Conservation (phyloP, 2,329 filamentous ascomycete species). For the Didymella exigua region DNA sequence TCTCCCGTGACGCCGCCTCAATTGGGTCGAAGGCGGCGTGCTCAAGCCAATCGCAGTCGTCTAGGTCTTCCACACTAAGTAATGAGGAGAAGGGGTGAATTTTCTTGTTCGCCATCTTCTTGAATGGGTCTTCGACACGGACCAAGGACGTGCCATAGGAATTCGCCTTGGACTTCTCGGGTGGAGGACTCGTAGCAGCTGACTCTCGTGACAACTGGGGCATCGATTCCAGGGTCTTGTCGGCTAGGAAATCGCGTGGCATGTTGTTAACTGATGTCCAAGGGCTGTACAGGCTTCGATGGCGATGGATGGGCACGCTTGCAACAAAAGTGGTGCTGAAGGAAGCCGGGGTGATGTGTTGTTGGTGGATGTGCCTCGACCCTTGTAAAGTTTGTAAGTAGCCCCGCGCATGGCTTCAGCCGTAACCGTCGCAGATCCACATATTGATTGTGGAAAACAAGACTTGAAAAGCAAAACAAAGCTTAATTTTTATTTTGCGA, state of each 20-base stretch:
- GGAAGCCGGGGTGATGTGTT: slow-evolving; percentile 15
- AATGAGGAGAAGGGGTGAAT: slow-evolving; percentile 77
- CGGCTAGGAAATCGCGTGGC: slow-evolving; percentile 52
- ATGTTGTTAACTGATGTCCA: slow-evolving; percentile 38
- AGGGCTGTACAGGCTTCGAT: slow-evolving; percentile 4
- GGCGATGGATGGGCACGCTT: slow-evolving; percentile 9
- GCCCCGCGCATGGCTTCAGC: slow-evolving; percentile 15
- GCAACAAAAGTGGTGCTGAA: slow-evolving; percentile 17
- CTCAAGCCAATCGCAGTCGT: slow-evolving; percentile 65
- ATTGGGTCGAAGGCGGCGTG: slow-evolving; percentile 62
- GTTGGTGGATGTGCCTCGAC: slow-evolving; percentile 24
- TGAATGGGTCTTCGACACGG: slow-evolving; percentile 35
- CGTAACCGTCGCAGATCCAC: slow-evolving; percentile 15
- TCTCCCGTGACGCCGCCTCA: slow-evolving; percentile 64
- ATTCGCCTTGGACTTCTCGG: slow-evolving; percentile 12
- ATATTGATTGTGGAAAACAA: slow-evolving; percentile 1
- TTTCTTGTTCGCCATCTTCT: slow-evolving; percentile 53
- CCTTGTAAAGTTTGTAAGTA: no score
- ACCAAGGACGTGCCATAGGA: slow-evolving; percentile 7
- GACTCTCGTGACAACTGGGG: slow-evolving; percentile 46
- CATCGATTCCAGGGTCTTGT: slow-evolving; percentile 45
- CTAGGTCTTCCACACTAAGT: slow-evolving; percentile 69
- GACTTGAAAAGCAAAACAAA: slow-evolving; percentile 1
- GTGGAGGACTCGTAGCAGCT: slow-evolving; percentile 22
- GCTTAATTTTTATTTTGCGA: not conserved